Evolutionary conservation across 2,329 filamentous ascomycete species (phyloP), one percentile per base, ranked within the genome.

Genomic region (Fulvia fulva): DNA sequence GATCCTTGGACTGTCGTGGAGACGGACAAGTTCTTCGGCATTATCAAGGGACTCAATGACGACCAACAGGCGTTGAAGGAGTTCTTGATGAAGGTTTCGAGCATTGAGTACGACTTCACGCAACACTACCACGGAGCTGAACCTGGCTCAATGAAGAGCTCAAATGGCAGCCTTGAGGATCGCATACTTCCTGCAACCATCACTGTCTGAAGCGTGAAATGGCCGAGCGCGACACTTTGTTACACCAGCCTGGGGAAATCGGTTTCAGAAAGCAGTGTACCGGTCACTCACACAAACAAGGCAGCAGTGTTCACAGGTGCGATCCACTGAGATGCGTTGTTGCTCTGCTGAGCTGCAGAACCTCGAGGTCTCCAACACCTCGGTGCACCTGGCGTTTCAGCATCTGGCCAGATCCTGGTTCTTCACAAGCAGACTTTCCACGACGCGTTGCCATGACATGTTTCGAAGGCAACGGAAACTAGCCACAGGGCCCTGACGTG

Each of bases 1-100:
- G 61, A 68, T 57, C 66, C 66, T n/a, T 64, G 63, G 61, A 68
- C 63, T 8, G 66, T 66, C 14, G 43, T 56, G 49, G 66, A 68
- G 14, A 64, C 61, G 28, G 66, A 68, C 34, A 62, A 64, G 53
- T 68, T 68, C 56, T 65, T 68, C 43, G 53, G 53, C 5, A 60
- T 65, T 41, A 34, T 68, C 16, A 55, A 61, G 44, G 61, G 62
- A 16, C 30, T 66, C 53, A 66, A 67, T 25, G 49, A 65, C 56
- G 63, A 65, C 55, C 56, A 57, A 50, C 19, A 57, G 21, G 41
- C 26, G 21, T 53, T 66, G 53, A 66, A 64, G 51, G 62, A 66
- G 50, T 65, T 70, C 55, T 49, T 68, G 32, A 28, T 49, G 62
- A 67, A 63, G 43, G 34, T 54, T 1, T 62, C 58, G 14, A 65